A percentile compares a stretch with the other conserved stretches of the same genome.
Evolutionary conservation across 2,329 filamentous ascomycete species (phyloP).

Genomic region (Aspergillus sp.): DNA sequence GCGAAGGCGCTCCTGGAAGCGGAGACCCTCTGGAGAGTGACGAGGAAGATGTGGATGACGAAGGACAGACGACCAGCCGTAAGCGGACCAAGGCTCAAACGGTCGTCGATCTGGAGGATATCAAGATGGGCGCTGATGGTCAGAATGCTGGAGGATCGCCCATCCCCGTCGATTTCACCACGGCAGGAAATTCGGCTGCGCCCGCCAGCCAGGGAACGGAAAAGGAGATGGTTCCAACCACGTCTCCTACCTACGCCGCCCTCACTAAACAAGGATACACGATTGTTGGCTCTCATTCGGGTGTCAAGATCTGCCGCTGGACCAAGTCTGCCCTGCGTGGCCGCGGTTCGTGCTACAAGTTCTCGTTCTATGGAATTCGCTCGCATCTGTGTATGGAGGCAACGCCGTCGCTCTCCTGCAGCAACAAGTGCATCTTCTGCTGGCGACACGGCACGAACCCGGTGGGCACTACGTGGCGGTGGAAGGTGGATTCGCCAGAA

Average conservation of each 20-base stretch:
- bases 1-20: constrained; percentile 71
- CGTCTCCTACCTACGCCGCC: constrained; percentile 81
- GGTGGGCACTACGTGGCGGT: constrained; percentile 94
- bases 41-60: constrained; percentile 63
- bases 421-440: constrained; percentile 98
- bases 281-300: constrained; percentile 91
- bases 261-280: constrained; percentile 96
- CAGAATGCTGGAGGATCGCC: constrained; percentile 38
- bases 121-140: constrained; percentile 50
- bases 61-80: constrained; percentile 51
- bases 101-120: constrained; percentile 80
- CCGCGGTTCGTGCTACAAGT: constrained; percentile 95
- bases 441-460: constrained; percentile 98
- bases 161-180: constrained; percentile 79
- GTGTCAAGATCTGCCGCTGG: constrained; percentile 97
- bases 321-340: constrained; percentile 94
- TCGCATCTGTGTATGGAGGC: constrained; percentile 99
- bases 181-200: constrained; percentile 45
- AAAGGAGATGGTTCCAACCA: constrained; percentile 93
- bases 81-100: constrained; percentile 44
- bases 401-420: constrained; percentile 90
- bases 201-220: constrained; percentile 37
- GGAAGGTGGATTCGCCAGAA: constrained; percentile 88
- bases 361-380: constrained; percentile 92
- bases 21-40: constrained; percentile 84